Evolutionary conservation across 2,329 filamentous ascomycete species (phyloP), one percentile per base, ranked within the genome.

Genomic region (Fusarium scirpi): DNA sequence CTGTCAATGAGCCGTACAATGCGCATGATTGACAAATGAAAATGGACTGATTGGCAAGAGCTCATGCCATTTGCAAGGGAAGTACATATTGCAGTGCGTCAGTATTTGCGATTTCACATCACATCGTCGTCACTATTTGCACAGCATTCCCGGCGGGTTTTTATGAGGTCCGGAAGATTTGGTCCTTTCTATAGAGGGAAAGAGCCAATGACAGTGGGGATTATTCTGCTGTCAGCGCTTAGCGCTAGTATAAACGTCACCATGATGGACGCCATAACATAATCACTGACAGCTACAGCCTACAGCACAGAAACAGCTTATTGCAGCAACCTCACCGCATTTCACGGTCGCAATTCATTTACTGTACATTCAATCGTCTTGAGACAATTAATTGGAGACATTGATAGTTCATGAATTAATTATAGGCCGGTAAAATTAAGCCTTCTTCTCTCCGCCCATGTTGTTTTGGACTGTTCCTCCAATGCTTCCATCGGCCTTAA

Each of bases 401-500:
- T 6, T 44, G 7, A 44, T 25, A 15, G 13, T 38, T 9, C 5
- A n/a, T 38, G 2, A 11, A 18, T 24, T 18, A 20, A 16, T 15
- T 41, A 13, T 6, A 16, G n/a, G 7, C 15, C 6, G 5, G 13
- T 27, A 30, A 30, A 24, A 18, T 59, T 30, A 67, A 22, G 59
- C 41, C 56, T 76, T 74, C 71, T 80, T 80, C 13, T 74, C 77
- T 8, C 84, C 84, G 0, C 83, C 84, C 65, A 84, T 62, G 1
- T 73, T 66, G 6, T 79, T 69, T 79, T 89, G 86, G 1, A 89
- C 83, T 6, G 82, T 82, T 3, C 86, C 86, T 4, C 86, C 86
- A 29, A 89, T 83, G 8, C 79, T 81, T 20, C 85, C 85, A 46
- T 86, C 83, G 0, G 81, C 74, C 1, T 86, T 87, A 69, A 89